Evolutionary conservation across 2,329 filamentous ascomycete species (phyloP), one percentile per base, ranked within the genome.

Genomic region (Triangularia verruculosa): DNA sequence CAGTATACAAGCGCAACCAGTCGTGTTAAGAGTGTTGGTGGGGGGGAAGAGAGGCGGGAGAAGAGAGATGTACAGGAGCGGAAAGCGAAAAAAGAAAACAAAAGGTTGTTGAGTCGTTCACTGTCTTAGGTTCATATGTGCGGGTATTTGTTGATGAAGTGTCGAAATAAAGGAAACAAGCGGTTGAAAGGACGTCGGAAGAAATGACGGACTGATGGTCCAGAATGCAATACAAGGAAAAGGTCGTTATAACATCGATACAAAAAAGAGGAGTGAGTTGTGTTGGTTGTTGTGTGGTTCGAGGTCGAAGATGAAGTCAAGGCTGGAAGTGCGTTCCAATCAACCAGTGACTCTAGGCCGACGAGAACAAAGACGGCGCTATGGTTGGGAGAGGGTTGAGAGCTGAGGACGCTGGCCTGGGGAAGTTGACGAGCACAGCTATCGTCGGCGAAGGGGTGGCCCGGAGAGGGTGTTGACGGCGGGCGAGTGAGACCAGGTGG

Each of bases 171-270:
- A 76, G 73, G 73, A 72, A 63, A 54, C 64, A 73, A 72, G 69
- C 63, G 61, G 67, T 61, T 68, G 70, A 71, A 72, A 57, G 58
- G 68, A 72, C 72, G 71, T 70, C 52, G 68, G 64, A 62, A 61
- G 62, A 59, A 61, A 68, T 64, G 69, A 69, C 70, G 65, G 52
- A 64, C 52, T 47, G 20, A 27, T 30, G 47, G 67, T 71, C 69
- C 67, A 63, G 65, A 69, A 61, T 61, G 70, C 66, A 67, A 68
- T 15, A n/a, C 39, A 27, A 71, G 70, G 74, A 69, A 70, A 67
- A 77, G 72, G 76, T 79, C 77, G 78, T 77, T 76, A 77, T 74
- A 75, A 77, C 78, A 80, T 79, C 72, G 74, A 73, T 74, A 73
- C 73, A 73, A 61, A 65, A n/a, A 65, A 62, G 53, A 58, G 57